phyloP scores from a whole-genome alignment of 108 stramenopile species.

The Cyclotella kingstonii region DNA sequence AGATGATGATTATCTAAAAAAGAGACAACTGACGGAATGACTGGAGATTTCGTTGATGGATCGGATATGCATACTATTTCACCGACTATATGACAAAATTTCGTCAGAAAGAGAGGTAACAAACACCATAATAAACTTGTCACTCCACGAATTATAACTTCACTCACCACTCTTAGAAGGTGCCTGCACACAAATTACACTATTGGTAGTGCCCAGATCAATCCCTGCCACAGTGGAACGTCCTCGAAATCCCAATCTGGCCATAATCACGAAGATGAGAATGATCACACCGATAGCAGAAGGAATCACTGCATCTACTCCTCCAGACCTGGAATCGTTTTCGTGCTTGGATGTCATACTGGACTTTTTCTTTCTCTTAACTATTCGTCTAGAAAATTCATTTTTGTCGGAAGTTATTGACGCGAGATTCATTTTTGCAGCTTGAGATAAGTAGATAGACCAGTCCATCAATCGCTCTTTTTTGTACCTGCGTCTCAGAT shows the following conservation, averaged over 20 bases:
- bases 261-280: constrained; percentile 65
- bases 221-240: constrained; percentile 80
- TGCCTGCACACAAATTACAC: constrained; percentile 82
- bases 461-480: constrained; percentile 26
- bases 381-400: constrained; percentile 12
- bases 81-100: no score
- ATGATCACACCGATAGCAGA: constrained; percentile 68
- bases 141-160: neutral
- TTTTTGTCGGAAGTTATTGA: neutral
- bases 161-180: constrained; percentile 53
- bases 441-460: no score
- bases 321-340: constrained; percentile 55
- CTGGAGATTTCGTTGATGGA: constrained; percentile 62
- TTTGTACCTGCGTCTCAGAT: constrained; percentile 12
- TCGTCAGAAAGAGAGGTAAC: constrained; percentile 7
- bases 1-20: constrained; percentile 62
- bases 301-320: constrained; percentile 75
- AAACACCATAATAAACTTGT: no score
- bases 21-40: constrained; percentile 86
- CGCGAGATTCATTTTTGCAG: no score
- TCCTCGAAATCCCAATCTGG: constrained; percentile 83
- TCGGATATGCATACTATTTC: constrained; percentile 79
- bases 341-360: constrained; percentile 45
- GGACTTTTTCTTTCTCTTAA: constrained; percentile 46
- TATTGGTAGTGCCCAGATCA: constrained; percentile 87